phyloP scores from a whole-genome alignment of 768 basidiomycete species.

The Xanthoconium purpureum region DNA sequence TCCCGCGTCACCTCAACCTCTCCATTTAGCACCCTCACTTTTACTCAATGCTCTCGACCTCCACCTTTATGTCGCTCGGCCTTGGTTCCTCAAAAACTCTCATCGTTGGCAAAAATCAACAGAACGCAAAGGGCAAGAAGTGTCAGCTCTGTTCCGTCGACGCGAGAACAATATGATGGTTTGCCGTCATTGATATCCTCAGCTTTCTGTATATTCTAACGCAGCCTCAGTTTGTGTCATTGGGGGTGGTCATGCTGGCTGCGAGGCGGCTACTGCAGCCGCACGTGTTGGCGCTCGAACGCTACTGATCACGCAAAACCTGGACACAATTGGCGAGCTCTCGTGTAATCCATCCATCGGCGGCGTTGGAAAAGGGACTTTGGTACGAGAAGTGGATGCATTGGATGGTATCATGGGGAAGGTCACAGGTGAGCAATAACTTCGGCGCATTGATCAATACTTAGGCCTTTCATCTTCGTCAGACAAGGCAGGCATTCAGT shows the following conservation, averaged over 20 bases:
- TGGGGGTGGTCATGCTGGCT: conserved; percentile 91
- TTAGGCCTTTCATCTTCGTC: neutral
- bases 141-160: neutral
- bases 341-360: conserved; percentile 94
- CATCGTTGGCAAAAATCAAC: neutral
- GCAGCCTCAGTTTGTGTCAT: conserved; percentile 70
- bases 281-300: conserved; percentile 82
- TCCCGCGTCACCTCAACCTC: neutral
- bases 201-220: conserved; percentile 34
- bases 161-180: conserved; percentile 26
- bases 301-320: conserved; percentile 74
- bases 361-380: conserved; percentile 87
- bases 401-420: conserved; percentile 83
- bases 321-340: conserved; percentile 78
- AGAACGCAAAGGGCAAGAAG: neutral
- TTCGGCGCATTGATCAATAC: neutral
- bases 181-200: neutral
- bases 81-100: neutral
- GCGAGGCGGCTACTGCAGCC: conserved; percentile 85
- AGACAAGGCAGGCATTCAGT: conserved; percentile 90
- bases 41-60: neutral
- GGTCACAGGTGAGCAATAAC: conserved; percentile 59
- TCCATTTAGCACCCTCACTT: neutral
- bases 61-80: neutral
- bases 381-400: conserved; percentile 90